Evolutionary conservation across 2,329 filamentous ascomycete species (phyloP), one percentile per base, ranked within the genome.

Genomic region (Fusarium lateritium): DNA sequence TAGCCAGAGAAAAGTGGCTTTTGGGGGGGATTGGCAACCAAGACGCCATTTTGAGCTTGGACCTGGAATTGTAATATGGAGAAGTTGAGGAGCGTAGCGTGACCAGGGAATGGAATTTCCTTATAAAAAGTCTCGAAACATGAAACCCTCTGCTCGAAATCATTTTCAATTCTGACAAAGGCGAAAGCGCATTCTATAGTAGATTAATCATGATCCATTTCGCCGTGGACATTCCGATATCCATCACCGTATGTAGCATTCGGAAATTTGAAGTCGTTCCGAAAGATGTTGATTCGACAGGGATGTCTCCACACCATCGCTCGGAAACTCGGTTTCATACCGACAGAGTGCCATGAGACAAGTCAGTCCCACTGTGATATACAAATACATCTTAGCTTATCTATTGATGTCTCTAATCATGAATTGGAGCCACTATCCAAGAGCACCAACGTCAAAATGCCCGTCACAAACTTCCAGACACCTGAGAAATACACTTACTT

Each of bases 401-500:
- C 7, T n/a, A 55, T 22, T 10, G 21, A 42, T 22, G 3, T 14
- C 11, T 13, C 39, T 19, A 7, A 13, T 14, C 13, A 36, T 22
- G 21, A 39, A 22, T 33, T 33, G 24, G 7, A 21, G 39, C n/a
- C 33, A 36, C 34, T 17, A 17, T 17, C 34, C 34, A 36, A 36
- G 34, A n/a, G 3, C 5, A 36, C 13, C 1, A 47, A 1, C 11
- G 2, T 17, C 11, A 60, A 54, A 7, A 73, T 73, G 71, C 71
- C 71, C 2, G 61, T 72, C 2, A 73, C 71, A 0, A 70, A 64
- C 0, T 73, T 73, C 45, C 55, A 57, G 1, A 70, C 56, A 1
- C 47, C 66, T 1, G 85, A 88, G 71, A 86, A 84, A 73, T 95
- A 96, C 82, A 83, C 83, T 52, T 95, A 96, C 79, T 89, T 90